These are phyloP conservation scores for Podaxis sp. DNA, from an alignment of 768 basidiomycete genomes.

Conservation along the genomic window DNA sequence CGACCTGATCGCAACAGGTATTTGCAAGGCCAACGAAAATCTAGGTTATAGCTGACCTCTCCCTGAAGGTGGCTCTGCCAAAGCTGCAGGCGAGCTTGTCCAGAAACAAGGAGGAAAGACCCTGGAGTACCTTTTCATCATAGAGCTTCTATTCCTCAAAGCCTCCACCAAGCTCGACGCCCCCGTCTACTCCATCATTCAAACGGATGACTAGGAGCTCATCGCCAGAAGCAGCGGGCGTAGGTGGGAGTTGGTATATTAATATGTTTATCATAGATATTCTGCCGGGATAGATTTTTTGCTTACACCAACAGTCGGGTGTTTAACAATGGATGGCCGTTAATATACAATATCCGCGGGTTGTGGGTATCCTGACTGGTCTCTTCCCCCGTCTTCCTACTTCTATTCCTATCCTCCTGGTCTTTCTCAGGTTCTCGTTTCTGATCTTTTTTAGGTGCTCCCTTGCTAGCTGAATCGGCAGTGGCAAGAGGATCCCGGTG, in stretches of 20 bases:
- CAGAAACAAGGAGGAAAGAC: constrained; percentile 79
- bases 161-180: constrained; percentile 79
- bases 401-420: constrained; percentile 24
- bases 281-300: constrained; percentile 18
- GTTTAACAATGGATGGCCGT: constrained; percentile 74
- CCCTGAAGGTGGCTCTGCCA: constrained; percentile 82
- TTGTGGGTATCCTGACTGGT: constrained; percentile 25
- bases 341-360: constrained; percentile 67
- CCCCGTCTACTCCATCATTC: constrained; percentile 85
- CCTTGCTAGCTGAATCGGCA: background rate
- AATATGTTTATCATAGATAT: background rate
- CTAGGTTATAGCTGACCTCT: background rate
- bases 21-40: background rate
- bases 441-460: background rate
- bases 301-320: constrained; percentile 64
- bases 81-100: constrained; percentile 89
- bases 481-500: constrained; percentile 27
- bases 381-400: constrained; percentile 21
- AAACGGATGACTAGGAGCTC: constrained; percentile 56
- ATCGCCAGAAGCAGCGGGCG: too few species aligned
- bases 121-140: constrained; percentile 92
- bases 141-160: constrained; percentile 77
- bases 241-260: too few species aligned
- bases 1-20: constrained; percentile 95
- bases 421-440: constrained; percentile 23